Conservation (phyloP, 2,329 filamentous ascomycete genomes). For the Talaromyces sp. region DNA sequence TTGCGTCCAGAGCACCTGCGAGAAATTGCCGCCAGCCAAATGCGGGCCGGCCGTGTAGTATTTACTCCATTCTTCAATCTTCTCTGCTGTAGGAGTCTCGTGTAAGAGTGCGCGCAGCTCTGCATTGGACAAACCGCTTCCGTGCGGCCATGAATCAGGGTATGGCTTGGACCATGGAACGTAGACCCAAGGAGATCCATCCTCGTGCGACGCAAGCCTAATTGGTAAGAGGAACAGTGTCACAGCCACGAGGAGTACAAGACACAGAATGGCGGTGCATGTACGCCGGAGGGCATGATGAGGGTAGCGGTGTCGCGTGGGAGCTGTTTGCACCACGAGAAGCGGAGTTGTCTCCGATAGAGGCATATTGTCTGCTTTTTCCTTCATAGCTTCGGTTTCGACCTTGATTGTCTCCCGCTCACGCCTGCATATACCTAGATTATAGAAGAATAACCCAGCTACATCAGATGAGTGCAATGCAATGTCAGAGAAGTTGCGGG, state of each 20-base stretch:
- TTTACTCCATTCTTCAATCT: conserved; percentile 66
- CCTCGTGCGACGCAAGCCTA: conserved; percentile 36
- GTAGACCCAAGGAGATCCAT: conserved; percentile 39
- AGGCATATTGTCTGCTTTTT: conserved; percentile 33
- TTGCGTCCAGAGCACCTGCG: conserved; percentile 72
- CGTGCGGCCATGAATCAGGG: conserved; percentile 42
- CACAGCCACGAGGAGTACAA: conserved; percentile 37
- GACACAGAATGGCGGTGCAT: conserved; percentile 40
- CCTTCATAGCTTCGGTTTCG: conserved; percentile 27
- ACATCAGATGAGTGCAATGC: background rate
- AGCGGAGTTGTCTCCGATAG: conserved; percentile 42
- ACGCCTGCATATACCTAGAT: background rate
- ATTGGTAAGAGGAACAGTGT: conserved; percentile 42
- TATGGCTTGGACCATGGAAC: conserved; percentile 38
- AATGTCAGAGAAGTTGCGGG: background rate
- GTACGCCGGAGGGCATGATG: conserved; percentile 42
- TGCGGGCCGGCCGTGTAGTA: conserved; percentile 77
- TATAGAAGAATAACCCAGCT: background rate
- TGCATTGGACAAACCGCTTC: conserved; percentile 49
- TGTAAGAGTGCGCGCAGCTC: conserved; percentile 54
- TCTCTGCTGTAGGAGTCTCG: conserved; percentile 52
- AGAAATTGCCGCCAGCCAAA: conserved; percentile 72
- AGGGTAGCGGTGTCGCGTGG: conserved; percentile 39
- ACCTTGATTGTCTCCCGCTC: background rate
- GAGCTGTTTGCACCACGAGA: conserved; percentile 39